Evolutionary conservation across 2,329 filamentous ascomycete species (phyloP), one percentile per base, ranked within the genome.

Genomic region (Fusarium citri): DNA sequence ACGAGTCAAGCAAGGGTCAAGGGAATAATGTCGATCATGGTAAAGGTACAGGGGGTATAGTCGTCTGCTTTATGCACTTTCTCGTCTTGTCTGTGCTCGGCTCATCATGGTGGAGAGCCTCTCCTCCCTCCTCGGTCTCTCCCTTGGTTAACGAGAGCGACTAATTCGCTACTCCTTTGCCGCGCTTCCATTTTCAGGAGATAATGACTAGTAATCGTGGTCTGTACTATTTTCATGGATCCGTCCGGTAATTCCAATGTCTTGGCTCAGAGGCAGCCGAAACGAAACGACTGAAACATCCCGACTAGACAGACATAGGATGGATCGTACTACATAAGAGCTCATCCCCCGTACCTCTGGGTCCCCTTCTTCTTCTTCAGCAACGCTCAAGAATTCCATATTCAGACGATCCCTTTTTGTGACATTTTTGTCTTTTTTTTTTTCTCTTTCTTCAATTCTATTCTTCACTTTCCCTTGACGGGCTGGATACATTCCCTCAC

Each of bases 311-410:
- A 41, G 67, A 40, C n/a, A 34, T 55, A 12, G 11, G 26, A 45
- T 30, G 48, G 15, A 46, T 47, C 28, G 47, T 59, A 71, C 64
- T 64, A 66, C 62, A 73, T 72, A 74, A 74, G 67, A 66, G 23
- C 55, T 42, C 68, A 42, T 51, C 22, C 49, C 68, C 65, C 64
- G 50, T 37, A 65, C 71, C 59, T 67, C 41, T 51, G 23, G 23
- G 10, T 37, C 20, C 51, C 28, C 54, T 51, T 58, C 42, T n/a
- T 63, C 41, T 41, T 69, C 50, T 47, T 55, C 71, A 72, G 72
- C 62, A 74, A 62, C 61, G 57, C 72, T 67, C 64, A 74, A 72
- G 71, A 74, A 74, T 69, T 72, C 59, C 41, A 56, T 71, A 55
- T 71, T 56, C 55, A 68, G 45, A 66, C 53, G 42, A 43, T 55